A percentile compares a stretch with the other conserved stretches of the same genome.
Evolutionary conservation across 345 rosid genomes (phyloP).

Genomic region (Odontarrhena argentea): DNA sequence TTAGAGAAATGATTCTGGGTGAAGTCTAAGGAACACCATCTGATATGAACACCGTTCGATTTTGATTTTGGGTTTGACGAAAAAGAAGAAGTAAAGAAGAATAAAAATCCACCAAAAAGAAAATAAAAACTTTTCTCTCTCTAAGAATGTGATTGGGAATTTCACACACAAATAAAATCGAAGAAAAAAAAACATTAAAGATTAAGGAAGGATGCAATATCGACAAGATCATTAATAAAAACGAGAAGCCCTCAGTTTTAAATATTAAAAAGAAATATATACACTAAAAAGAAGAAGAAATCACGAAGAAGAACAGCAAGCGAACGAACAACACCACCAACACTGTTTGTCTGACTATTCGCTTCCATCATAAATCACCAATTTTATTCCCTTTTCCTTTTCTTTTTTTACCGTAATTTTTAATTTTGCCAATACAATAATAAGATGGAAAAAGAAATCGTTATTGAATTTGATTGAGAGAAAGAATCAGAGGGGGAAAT

Average conservation of each 20-base stretch:
- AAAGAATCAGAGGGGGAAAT: background rate
- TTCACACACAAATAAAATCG: constrained; percentile 36
- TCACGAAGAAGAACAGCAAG: constrained; percentile 40
- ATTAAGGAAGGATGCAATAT: constrained; percentile 26
- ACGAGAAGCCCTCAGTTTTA: background rate
- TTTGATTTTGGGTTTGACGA: constrained; percentile 45
- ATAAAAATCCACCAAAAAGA: constrained; percentile 43
- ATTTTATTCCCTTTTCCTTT: background rate
- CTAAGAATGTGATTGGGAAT: constrained; percentile 59
- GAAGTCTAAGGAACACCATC: background rate
- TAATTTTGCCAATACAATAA: background rate
- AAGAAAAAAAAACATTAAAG: constrained; percentile 29
- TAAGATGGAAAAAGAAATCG: background rate
- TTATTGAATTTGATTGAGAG: constrained; percentile 19
- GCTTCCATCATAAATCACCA: constrained; percentile 35
- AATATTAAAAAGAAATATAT: constrained; percentile 33
- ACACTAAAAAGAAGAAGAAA: constrained; percentile 29
- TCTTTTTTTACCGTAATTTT: background rate
- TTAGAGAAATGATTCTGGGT: constrained; percentile 6
- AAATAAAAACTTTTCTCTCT: constrained; percentile 41
- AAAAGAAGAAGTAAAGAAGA: constrained; percentile 39
- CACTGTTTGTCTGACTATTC: constrained; percentile 44
- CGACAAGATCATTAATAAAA: constrained; percentile 46
- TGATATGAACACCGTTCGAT: constrained; percentile 36
- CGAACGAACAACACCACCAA: constrained; percentile 42